These are phyloP conservation scores for Cryptococcus amylolentus DNA, from an alignment of 1,284 basidiomycete genomes.

Conservation along the genomic window DNA sequence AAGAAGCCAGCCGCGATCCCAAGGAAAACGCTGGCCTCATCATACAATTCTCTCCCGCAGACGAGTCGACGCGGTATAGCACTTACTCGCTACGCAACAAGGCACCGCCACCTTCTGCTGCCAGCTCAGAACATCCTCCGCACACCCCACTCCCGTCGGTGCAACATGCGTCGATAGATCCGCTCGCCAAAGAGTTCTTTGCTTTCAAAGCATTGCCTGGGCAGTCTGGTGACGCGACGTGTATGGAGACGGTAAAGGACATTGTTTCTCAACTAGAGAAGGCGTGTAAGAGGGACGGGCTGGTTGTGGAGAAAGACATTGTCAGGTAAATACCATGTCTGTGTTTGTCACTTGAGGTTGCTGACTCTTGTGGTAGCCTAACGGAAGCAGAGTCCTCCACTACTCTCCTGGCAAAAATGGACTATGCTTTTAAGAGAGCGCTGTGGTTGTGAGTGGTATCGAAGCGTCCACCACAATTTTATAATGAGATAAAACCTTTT, in stretches of 20 bases:
- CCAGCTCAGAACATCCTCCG: not conserved
- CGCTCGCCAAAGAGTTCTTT: conserved; percentile 38
- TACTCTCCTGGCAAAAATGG: conserved; percentile 79
- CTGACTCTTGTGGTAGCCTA: conserved; percentile 53
- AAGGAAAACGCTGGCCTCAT: conserved; percentile 81
- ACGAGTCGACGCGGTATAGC: conserved; percentile 65
- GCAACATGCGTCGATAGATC: conserved; percentile 19
- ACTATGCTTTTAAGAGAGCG: conserved; percentile 81
- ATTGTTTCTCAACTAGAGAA: conserved; percentile 67
- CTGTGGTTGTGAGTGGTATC: conserved; percentile 60
- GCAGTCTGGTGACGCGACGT: conserved; percentile 62
- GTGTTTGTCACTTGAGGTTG: conserved; percentile 3
- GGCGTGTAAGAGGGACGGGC: conserved; percentile 62
- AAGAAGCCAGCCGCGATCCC: conserved; percentile 81
- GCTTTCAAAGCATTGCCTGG: conserved; percentile 53
- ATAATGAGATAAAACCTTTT: not conserved
- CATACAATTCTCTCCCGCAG: conserved; percentile 66
- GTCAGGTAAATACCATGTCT: conserved; percentile 61
- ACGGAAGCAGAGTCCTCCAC: conserved; percentile 76
- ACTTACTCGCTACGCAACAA: conserved; percentile 78
- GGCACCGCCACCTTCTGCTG: conserved; percentile 3
- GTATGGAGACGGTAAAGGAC: conserved; percentile 68
- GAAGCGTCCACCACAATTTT: not conserved
- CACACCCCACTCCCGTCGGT: conserved; percentile 13
- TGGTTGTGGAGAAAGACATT: conserved; percentile 68